These are phyloP conservation scores for Rhytidhysteron rufulum DNA, from an alignment of 2,329 filamentous ascomycete genomes.

Conservation along the genomic window DNA sequence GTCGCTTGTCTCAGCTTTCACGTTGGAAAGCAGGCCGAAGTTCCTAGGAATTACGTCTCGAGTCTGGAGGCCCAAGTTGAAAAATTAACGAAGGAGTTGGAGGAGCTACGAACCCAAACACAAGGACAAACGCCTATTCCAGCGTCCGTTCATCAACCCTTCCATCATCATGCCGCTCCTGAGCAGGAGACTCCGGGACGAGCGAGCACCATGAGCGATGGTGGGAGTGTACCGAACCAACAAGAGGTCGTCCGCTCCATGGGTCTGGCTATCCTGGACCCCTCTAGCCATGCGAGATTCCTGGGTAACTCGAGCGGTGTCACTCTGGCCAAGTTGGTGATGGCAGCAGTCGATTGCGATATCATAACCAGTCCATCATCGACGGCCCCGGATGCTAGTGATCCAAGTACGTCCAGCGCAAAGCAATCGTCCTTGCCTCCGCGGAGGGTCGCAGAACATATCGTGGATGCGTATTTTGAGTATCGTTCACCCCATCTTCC, in stretches of 20 bases:
- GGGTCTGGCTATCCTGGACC: background rate
- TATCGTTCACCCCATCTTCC: conserved; percentile 32
- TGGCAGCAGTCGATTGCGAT: conserved; percentile 23
- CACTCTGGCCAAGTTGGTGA: conserved; percentile 32
- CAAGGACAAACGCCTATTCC: background rate
- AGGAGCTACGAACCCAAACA: conserved; percentile 2
- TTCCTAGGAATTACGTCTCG: conserved; percentile 20
- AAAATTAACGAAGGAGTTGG: conserved; percentile 10
- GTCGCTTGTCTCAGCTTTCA: conserved; percentile 15
- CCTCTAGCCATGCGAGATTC: conserved; percentile 23
- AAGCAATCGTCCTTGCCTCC: conserved; percentile 26
- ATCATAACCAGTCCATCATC: no score
- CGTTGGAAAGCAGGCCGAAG: conserved; percentile 17
- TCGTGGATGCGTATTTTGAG: conserved; percentile 32
- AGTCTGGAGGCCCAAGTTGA: conserved; percentile 15
- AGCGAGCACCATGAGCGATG: background rate
- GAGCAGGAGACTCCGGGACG: background rate
- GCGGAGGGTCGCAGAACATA: conserved; percentile 29
- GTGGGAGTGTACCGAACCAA: background rate
- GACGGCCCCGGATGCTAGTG: no score
- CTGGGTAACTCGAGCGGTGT: conserved; percentile 31
- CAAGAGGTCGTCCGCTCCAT: background rate
- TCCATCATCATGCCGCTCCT: background rate
- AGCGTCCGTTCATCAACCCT: background rate
- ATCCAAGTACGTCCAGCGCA: conserved; percentile 2